Base-by-base conservation (phyloP, 2,329 filamentous ascomycete species). In the Xylaria arbuscula region DNA sequence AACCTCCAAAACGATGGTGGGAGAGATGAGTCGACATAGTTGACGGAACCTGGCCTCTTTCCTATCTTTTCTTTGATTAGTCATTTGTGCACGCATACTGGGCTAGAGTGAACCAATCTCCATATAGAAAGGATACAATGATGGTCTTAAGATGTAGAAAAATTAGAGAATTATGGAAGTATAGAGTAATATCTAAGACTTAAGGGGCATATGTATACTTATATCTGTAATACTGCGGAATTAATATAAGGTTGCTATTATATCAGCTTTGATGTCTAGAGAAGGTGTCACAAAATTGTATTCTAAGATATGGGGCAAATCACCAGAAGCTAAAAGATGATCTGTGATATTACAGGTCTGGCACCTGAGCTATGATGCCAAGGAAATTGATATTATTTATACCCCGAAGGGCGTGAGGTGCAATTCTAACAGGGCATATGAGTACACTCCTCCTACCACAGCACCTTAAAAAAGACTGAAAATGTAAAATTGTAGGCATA, bases 1-100 rank as follows among this genome's bases (percentile, higher is more conserved):
- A 63, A 65, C 50, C 62, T 60, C 57, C 74, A 63, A 59, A 74
- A 68, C 62, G 68, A 42, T 57, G 61, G 57, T 57, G 70, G 67
- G 32, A 74, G 60, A 58, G 74, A 76, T 50, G 73, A 76, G 38
- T 36, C 67, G 13, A 60, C 51, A 17, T 72, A 57, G 40, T 24
- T 34, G 32, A 47, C 17, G 19, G 47, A 22, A 47, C n/a, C 17
- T 38, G 32, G 13, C 22, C 22, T 28, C 15, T 28, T n/a, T 32
- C 34, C 13, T 40, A 22, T 19, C 13, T 38, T 9, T n/a, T 24
- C 32, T 42, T 58, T 55, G 17, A 17, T 34, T 45, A 1, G 7
- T 63, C 19, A 3, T 3, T 24, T 32, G 11, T 48, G 50, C 28
- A 24, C 6, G 47, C 9, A 54, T 64, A 50, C 13, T 40, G 13